Evolutionary conservation across 257 asterid species (phyloP), one percentile per base, ranked within the genome.

Genomic region (Capsicum pubescens): DNA sequence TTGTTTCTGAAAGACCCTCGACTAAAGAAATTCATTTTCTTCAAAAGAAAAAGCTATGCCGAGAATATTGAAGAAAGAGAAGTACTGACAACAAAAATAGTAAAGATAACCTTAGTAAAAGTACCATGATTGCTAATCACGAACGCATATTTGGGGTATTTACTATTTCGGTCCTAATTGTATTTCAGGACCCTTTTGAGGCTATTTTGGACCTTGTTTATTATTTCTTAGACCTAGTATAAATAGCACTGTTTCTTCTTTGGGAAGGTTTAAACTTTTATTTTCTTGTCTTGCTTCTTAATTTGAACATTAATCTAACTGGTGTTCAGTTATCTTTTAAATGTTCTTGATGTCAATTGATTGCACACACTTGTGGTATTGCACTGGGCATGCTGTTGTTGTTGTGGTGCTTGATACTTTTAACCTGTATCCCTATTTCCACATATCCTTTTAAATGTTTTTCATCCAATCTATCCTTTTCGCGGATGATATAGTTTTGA

Each of bases 191-290:
- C 26, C 54, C 77, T 39, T 56, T 68, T 39, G 54, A 68, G 54
- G 77, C 54, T 68, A 68, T 39, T 67, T 66, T 67, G 52, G 76
- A 67, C 76, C 52, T 15, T 67, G 76, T 67, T 35, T 36, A 67
- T 67, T 17, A 36, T 14, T 67, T 67, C 21, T 5, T 44, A 3
- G 7, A 44, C 48, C 48, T 44, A 67, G 52, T 68, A 68, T 68
- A 15, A 68, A 15, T 39, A 68, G 46, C 77, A 26, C 1, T 36
- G 26, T 68, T 68, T 68, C 52, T 10, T 36, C 26, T 1, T 35
- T 68, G 8, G 54, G 13, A 68, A 68, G 77, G 21, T 14, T 68
- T 36, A 68, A 12, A 17, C 76, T 68, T 36, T 68, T 68, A 21
- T 68, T 68, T 9, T 68, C 21, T 68, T 68, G 52, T 7, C 36